Evolutionary conservation across 306 rosid genomes (phyloP).

Genomic region (Casuarina glauca): DNA sequence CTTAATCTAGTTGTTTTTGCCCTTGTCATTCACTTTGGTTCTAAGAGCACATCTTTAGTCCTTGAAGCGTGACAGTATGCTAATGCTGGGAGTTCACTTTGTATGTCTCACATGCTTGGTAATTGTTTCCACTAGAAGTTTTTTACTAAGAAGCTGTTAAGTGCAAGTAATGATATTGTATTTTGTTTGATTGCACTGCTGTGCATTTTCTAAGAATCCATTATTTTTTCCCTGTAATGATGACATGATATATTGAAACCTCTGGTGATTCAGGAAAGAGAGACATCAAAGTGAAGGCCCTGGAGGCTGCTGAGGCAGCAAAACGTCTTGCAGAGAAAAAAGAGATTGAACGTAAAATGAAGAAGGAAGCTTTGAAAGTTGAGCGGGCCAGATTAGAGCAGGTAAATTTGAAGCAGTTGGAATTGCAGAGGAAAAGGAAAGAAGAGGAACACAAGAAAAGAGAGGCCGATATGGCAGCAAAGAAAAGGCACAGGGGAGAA

Average conservation of each 20-base stretch:
- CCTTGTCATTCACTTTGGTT: too few relatives aligned
- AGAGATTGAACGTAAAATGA: conserved; percentile 88
- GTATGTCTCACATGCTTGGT: neutral
- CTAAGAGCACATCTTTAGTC: too few relatives aligned
- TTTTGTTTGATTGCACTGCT: neutral
- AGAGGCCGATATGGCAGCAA: conserved; percentile 68
- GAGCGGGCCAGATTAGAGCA: conserved; percentile 67
- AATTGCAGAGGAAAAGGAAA: conserved; percentile 64
- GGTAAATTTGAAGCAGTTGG: conserved; percentile 59
- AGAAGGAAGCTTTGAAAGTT: conserved; percentile 72
- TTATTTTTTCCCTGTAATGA: neutral
- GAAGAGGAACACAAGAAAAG: conserved; percentile 77
- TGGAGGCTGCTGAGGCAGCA: conserved; percentile 88
- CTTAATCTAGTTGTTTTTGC: too few relatives aligned
- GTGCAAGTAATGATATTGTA: neutral
- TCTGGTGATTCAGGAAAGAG: conserved; percentile 66
- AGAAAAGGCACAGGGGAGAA: conserved; percentile 86
- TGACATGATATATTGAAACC: conserved; percentile 24
- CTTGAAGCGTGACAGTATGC: neutral
- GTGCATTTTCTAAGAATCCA: neutral
- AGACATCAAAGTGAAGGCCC: conserved; percentile 80
- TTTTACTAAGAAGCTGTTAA: neutral
- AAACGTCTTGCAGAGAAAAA: conserved; percentile 77
- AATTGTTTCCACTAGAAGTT: neutral
- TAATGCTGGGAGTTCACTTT: neutral